Evolutionary conservation across 2,329 filamentous ascomycete genomes (phyloP).

Genomic region (Rhynchosporium secalis): DNA sequence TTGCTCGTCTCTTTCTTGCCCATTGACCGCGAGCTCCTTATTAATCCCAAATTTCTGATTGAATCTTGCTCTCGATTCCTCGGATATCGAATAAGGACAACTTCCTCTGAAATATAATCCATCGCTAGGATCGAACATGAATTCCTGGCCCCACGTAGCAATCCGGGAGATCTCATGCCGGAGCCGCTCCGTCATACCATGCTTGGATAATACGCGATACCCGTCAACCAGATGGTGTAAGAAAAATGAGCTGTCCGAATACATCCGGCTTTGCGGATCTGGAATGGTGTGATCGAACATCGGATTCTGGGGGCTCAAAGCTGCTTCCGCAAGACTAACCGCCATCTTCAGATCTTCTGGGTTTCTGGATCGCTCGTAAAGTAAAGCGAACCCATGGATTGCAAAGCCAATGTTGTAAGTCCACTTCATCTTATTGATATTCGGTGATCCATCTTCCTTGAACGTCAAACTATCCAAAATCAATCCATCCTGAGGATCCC

Average conservation of each 20-base stretch:
- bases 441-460: conserved; percentile 20
- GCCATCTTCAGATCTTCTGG: conserved; percentile 20
- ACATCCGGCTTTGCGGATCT: conserved; percentile 19
- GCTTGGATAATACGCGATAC: conserved; percentile 22
- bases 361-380: conserved; percentile 19
- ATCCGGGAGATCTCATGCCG: conserved; percentile 20
- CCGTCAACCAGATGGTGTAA: conserved; percentile 31
- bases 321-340: conserved; percentile 25
- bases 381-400: conserved; percentile 27
- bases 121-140: conserved; percentile 26
- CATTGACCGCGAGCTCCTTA: conserved; percentile 22
- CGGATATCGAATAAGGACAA: conserved; percentile 26
- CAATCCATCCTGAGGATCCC: conserved; percentile 27
- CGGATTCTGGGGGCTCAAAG: conserved; percentile 17
- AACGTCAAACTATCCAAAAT: conserved; percentile 28
- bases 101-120: conserved; percentile 28
- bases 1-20: conserved; percentile 27
- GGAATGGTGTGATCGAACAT: conserved; percentile 26
- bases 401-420: conserved; percentile 30
- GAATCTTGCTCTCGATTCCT: conserved; percentile 21
- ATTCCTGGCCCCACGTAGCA: conserved; percentile 28
- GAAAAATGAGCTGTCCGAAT: conserved; percentile 31
- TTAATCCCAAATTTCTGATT: conserved; percentile 21
- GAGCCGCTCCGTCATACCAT: conserved; percentile 15
- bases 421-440: conserved; percentile 30